Base-by-base conservation (phyloP, 805 yeast genomes). In the Lipomyces starkeyi region DNA sequence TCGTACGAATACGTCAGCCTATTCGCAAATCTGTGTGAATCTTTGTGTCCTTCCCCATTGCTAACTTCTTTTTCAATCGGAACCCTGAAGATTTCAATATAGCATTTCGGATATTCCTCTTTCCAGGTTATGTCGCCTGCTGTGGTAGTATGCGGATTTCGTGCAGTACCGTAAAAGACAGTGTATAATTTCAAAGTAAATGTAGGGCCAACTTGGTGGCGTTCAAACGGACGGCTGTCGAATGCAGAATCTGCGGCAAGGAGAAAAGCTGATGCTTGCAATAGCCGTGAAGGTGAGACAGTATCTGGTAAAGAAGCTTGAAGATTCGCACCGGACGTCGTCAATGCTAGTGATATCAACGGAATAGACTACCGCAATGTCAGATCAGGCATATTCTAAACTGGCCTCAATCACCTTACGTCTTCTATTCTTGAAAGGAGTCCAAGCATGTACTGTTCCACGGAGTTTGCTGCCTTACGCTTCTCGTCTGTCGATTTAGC, bases 321-420 rank as follows among this genome's bases (percentile, higher is more conserved):
- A 61, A 88, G 75, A 66, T 83, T 87, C 2, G 89, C 88, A 0
- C 93, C 93, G 9, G 90, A 86, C 0, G 93, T 88, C 0, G 88
- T 83, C 57, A 90, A 76, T 0, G 93, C 85, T 6, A 90, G 78
- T 66, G 86, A 87, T 17, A 91, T 82, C 37, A 89, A 80, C 0
- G 95, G 95, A 35, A 90, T 85, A 0, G 89, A 83, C 64, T 68
- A 59, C 3, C 35, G 34, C 4, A 5, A 35, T 29, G 35, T 25
- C 32, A 61, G 53, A 13, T 8, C 20, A 9, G 9, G 8, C 7
- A 27, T 6, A 56, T 8, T 43, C 17, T 22, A 32, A 3, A 8
- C 2, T 29, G 1, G 25, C 11, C 32, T 11, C n/a, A 25, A n/a
- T 20, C 13, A 37, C 29, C 43, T 22, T 47, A 62, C 71, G 22